Percentiles rank a stretch among this genome's conserved stretches.
Evolutionary conservation across 164 flowering plant genomes (phyloP).

Genomic region (Magnolia changhungtana): DNA sequence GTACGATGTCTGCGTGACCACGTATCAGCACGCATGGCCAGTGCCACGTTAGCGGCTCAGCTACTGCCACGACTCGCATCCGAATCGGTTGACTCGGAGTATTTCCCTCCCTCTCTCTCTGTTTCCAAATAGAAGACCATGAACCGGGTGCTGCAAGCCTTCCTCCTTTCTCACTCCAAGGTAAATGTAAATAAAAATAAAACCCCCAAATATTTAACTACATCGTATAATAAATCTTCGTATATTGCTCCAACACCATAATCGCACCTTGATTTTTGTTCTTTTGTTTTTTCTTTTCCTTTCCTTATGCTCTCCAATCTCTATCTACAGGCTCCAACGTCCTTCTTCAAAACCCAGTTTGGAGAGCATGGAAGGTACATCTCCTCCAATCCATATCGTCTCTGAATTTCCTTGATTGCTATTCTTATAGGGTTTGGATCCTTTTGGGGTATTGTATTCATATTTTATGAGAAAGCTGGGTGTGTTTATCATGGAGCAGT

Average conservation of each 20-base stretch:
- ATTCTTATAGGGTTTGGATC: too few relatives aligned
- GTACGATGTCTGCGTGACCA: background rate
- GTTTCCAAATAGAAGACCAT: background rate
- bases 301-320: background rate
- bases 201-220: too few relatives aligned
- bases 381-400: background rate
- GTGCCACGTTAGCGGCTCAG: background rate
- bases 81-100: background rate
- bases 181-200: background rate
- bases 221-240: background rate
- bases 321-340: background rate
- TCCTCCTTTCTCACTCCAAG: background rate
- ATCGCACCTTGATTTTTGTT: background rate
- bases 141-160: background rate
- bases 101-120: background rate
- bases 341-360: background rate
- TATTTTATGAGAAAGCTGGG: too few relatives aligned
- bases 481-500: too few relatives aligned
- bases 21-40: too few relatives aligned
- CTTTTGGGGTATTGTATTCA: too few relatives aligned
- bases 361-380: conserved; percentile 7
- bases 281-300: background rate
- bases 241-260: background rate
- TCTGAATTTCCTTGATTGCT: too few relatives aligned
- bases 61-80: background rate